Evolutionary conservation across 768 basidiomycete genomes (phyloP).

Genomic region (Podaxis sp.): DNA sequence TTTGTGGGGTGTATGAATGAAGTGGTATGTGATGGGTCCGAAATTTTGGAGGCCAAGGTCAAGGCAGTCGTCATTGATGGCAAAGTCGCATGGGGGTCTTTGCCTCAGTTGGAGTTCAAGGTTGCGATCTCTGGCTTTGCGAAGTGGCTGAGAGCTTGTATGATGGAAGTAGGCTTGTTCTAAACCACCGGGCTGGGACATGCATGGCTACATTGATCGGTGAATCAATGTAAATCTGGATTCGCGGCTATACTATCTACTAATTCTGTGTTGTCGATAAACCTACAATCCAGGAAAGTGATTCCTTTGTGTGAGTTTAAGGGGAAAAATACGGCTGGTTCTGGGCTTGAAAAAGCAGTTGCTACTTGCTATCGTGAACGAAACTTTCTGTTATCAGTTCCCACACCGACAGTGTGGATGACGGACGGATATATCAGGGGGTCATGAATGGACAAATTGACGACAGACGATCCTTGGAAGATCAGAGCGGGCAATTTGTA

Average conservation of each 20-base stretch:
- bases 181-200: not conserved
- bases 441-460: too few relatives aligned
- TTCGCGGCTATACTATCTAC: not conserved
- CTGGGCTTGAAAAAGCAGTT: too few relatives aligned
- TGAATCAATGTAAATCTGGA: not conserved
- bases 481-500: too few relatives aligned
- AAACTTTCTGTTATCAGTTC: too few relatives aligned
- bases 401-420: too few relatives aligned
- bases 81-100: constrained; percentile 55
- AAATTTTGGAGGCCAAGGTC: constrained; percentile 69
- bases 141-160: not conserved
- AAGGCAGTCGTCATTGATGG: constrained; percentile 78
- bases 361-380: too few relatives aligned
- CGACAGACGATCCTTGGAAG: too few relatives aligned
- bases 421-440: too few relatives aligned
- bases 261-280: not conserved
- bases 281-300: too few relatives aligned
- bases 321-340: too few relatives aligned
- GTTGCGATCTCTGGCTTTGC: not conserved
- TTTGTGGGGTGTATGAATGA: constrained; percentile 34
- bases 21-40: constrained; percentile 23
- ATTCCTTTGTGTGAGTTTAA: too few relatives aligned
- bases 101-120: constrained; percentile 14
- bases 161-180: not conserved
- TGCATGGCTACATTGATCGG: not conserved